phyloP scores from a whole-genome alignment of 805 yeast species.

The Pichia exigua region DNA sequence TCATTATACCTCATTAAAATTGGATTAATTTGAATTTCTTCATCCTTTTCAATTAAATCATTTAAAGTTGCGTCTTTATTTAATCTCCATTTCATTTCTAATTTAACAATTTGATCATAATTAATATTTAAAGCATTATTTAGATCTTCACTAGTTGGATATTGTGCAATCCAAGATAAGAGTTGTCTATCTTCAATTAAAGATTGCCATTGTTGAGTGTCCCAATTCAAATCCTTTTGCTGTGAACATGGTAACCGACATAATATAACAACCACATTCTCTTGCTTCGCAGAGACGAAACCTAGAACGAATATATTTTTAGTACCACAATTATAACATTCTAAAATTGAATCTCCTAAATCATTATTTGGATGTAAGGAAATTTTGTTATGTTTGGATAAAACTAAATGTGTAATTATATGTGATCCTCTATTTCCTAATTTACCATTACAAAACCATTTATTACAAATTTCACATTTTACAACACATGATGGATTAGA shows the following conservation, averaged over 20 bases:
- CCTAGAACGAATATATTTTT: conserved; percentile 76
- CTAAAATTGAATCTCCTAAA: conserved; percentile 78
- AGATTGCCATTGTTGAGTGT: conserved; percentile 80
- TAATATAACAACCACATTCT: conserved; percentile 75
- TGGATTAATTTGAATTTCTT: conserved; percentile 58
- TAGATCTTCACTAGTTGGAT: conserved; percentile 58
- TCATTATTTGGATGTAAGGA: conserved; percentile 73
- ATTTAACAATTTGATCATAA: conserved; percentile 54
- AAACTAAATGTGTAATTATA: conserved; percentile 76
- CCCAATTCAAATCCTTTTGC: conserved; percentile 73
- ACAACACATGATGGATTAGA: conserved; percentile 58
- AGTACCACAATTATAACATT: conserved; percentile 86
- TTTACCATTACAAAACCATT: conserved; percentile 86
- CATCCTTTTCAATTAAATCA: conserved; percentile 46
- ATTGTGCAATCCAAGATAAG: conserved; percentile 72
- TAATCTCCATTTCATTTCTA: conserved; percentile 78
- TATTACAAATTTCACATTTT: conserved; percentile 66
- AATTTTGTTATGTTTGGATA: conserved; percentile 69
- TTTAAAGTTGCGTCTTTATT: conserved; percentile 64
- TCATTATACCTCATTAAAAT: conserved; percentile 70
- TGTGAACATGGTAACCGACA: conserved; percentile 89
- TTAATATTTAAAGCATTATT: conserved; percentile 49
- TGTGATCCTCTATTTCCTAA: conserved; percentile 53
- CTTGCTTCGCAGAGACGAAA: conserved; percentile 79
- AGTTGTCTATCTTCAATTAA: conserved; percentile 73